phyloP scores from a whole-genome alignment of 208 protist genomes.

The Polymyxa betae region DNA sequence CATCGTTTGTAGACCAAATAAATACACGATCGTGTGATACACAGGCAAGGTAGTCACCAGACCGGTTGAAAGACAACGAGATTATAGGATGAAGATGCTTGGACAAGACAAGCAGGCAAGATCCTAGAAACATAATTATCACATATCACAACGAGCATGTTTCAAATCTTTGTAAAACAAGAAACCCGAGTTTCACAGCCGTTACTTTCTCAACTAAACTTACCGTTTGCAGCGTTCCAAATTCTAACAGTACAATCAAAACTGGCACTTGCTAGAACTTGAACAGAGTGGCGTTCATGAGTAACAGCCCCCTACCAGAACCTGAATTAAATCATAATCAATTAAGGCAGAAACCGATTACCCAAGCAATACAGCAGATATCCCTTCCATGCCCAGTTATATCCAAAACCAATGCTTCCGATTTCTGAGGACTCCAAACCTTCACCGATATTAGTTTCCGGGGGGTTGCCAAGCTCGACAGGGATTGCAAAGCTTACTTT shows the following conservation, averaged over 20 bases:
- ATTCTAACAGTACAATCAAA: conserved; percentile 77
- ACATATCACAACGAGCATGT: not conserved
- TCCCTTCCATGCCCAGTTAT: conserved; percentile 19
- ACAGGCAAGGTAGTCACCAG: conserved; percentile 77
- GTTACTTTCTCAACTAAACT: too few relatives aligned
- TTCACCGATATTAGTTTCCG: too few relatives aligned
- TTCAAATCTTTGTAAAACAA: conserved; percentile 71
- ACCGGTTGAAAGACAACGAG: conserved; percentile 77
- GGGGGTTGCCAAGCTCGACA: too few relatives aligned
- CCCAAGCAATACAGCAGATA: conserved; percentile 49
- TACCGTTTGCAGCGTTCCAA: conserved; percentile 72
- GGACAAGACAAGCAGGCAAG: conserved; percentile 45
- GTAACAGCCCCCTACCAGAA: too few relatives aligned
- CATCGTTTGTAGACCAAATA: conserved; percentile 61
- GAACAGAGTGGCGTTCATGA: not conserved
- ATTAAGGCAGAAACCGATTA: too few relatives aligned
- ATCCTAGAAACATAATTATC: not conserved
- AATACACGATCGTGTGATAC: conserved; percentile 76
- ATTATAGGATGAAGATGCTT: conserved; percentile 76
- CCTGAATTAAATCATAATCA: too few relatives aligned
- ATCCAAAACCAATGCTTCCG: not conserved
- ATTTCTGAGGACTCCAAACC: too few relatives aligned
- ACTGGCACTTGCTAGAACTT: conserved; percentile 67
- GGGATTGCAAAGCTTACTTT: conserved; percentile 76
- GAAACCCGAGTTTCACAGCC: too few relatives aligned